Base-by-base conservation (phyloP, 2,329 filamentous ascomycete species). In the Alternaria viburni region DNA sequence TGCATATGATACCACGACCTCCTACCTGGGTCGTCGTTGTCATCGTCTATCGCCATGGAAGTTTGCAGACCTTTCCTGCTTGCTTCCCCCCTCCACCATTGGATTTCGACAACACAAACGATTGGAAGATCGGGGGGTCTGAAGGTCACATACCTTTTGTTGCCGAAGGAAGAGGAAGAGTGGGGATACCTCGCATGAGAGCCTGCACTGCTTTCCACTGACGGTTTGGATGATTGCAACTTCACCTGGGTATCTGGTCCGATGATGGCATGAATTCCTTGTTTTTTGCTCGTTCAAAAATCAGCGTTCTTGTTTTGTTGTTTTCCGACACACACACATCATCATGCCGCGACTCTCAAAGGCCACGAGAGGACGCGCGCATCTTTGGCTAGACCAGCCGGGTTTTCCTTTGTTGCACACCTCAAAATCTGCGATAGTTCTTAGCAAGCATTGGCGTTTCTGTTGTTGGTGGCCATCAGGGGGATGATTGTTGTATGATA, bases 111-210 rank as follows among this genome's bases (percentile, higher is more conserved):
- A 10, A 49, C 56, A 54, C 25, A 64, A 64, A 57, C 61, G 61
- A 36, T 71, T 69, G 62, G 67, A 75, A 65, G 72, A 74, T 77
- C 74, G 74, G 74, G 74, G 74, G 74, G 73, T 74, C 68, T 59
- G 71, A 76, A 73, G 65, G 72, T 59, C 47, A 57, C 30, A n/a
- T n/a, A 46, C 43, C 51, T 43, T 62, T 59, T 59, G 47, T 54
- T 12, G 11, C 46, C 41, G 11, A 57, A 44, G 30, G 17, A 28
- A 56, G 17, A 26, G 17, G 21, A 17, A 8, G 23, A 45, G 30
- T 25, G 28, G 19, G 28, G 28, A 13, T 30, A 13, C 28, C 13
- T 6, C 13, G 28, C 28, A 30, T 11, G 28, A 5, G 28, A 13
- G 28, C 13, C 28, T 32, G 28, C 28, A 12, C 28, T 32, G 28